These are phyloP conservation scores for Lactarius indigo DNA, from an alignment of 768 basidiomycete species.

Conservation along the genomic window DNA sequence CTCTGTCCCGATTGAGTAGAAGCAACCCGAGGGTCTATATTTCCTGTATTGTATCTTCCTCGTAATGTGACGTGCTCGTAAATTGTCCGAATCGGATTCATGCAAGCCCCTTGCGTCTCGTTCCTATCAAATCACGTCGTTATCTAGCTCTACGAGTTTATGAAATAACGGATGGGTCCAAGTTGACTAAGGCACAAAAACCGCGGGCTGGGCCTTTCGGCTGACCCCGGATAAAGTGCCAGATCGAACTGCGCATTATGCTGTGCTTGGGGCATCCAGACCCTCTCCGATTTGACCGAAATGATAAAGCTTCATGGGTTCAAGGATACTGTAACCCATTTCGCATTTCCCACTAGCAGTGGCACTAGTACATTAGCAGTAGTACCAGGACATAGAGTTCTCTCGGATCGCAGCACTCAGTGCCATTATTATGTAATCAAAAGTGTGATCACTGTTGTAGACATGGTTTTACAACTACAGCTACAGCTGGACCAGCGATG, in stretches of 20 bases:
- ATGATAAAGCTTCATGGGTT: neutral
- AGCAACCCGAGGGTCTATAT: neutral
- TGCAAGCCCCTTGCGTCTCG: neutral
- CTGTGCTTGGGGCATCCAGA: neutral
- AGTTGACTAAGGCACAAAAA: neutral
- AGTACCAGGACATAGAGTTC: neutral
- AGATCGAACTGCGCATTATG: neutral
- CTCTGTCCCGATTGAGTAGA: neutral
- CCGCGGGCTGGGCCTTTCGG: too few relatives aligned
- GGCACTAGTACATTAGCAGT: neutral
- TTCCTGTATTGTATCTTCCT: neutral
- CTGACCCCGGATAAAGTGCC: too few relatives aligned
- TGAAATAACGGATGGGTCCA: neutral
- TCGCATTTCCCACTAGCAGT: neutral
- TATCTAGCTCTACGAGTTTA: neutral
- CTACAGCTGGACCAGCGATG: neutral
- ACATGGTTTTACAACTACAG: neutral
- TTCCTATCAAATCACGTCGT: neutral
- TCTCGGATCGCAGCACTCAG: neutral
- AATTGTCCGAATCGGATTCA: neutral
- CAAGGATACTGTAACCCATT: neutral
- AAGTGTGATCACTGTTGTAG: neutral
- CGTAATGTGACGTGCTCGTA: neutral
- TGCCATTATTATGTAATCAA: conserved; percentile 3
- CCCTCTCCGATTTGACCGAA: neutral